Evolutionary conservation across 1,284 basidiomycete genomes (phyloP), one percentile per base, ranked within the genome.

Genomic region (Rhodotorula sp.): DNA sequence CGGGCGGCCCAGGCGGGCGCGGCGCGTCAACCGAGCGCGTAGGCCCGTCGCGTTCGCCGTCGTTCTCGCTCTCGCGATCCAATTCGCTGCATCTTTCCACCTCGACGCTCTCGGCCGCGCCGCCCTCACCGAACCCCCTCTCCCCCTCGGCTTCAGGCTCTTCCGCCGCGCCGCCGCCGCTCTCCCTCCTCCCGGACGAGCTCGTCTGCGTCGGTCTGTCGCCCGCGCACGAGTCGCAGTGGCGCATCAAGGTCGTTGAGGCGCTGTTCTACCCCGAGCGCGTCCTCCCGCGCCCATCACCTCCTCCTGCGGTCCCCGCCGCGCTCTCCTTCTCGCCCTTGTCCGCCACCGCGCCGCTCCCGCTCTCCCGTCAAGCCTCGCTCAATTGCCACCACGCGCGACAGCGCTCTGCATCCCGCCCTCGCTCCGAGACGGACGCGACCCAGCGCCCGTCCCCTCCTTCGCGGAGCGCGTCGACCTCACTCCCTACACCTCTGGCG

Each of bases 141-240:
- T 21, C 41, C 21, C 19, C 34, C 21, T 29, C 63, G 5, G 27
- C 63, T 2, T 50, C 55, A 3, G 32, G 21, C 19, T 37, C 34
- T 22, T 34, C 51, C 32, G 64, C 3, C 54, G 60, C 51, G 60
- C 66, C 48, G 60, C 71, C 53, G 65, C 69, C 25, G 32, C 71
- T 78, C 50, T 65, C 70, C 21, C 60, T 78, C 54, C 69, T 78
- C 29, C 75, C 78, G 34, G 78, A 78, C 57, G 77, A 78, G 57
- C 70, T 77, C 29, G 75, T 78, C 56, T 77, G 74, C 69, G 67
- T 78, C 39, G 78, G 78, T 15, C 59, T 78, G 2, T 68, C 62
- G 21, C 41, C 64, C 37, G 37, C 34, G 0, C 61, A 69, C 55
- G 57, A 76, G 56, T 21, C 58, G 10, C 25, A 69, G 21, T 78